Percentiles rank a stretch among this genome's conserved stretches.
Conservation (phyloP, 2,329 filamentous ascomycete species). For the Colletotrichum camelliae region DNA sequence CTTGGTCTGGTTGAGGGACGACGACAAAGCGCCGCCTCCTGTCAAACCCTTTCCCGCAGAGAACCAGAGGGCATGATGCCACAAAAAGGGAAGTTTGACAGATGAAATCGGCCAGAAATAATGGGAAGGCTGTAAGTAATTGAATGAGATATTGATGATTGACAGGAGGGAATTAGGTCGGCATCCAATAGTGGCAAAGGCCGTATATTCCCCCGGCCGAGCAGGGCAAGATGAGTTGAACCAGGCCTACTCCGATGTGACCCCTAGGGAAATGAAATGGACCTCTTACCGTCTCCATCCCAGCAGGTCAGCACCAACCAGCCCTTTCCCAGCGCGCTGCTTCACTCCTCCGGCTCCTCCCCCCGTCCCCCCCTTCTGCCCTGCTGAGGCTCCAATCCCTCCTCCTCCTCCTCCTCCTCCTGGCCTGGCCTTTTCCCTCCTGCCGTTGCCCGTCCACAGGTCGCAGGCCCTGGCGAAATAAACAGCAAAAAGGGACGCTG, state of each 20-base stretch:
- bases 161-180: not conserved
- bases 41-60: not conserved
- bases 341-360: not conserved
- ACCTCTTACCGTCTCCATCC: not conserved
- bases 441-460: not conserved
- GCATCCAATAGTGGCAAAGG: not conserved
- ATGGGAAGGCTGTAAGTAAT: not conserved
- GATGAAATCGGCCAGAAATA: not conserved
- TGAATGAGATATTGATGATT: not conserved
- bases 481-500: not conserved
- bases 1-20: not conserved
- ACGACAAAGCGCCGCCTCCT: not conserved
- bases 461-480: not conserved
- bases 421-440: not conserved
- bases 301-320: not conserved
- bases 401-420: not conserved
- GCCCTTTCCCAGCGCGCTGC: not conserved
- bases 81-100: not conserved
- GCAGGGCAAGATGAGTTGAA: not conserved
- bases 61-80: not conserved
- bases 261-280: not conserved
- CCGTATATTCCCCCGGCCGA: not conserved
- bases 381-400: not conserved
- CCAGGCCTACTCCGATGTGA: not conserved
- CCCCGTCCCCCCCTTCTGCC: not conserved